phyloP scores from a whole-genome alignment of 345 rosid species.

The Syzygium jambos region DNA sequence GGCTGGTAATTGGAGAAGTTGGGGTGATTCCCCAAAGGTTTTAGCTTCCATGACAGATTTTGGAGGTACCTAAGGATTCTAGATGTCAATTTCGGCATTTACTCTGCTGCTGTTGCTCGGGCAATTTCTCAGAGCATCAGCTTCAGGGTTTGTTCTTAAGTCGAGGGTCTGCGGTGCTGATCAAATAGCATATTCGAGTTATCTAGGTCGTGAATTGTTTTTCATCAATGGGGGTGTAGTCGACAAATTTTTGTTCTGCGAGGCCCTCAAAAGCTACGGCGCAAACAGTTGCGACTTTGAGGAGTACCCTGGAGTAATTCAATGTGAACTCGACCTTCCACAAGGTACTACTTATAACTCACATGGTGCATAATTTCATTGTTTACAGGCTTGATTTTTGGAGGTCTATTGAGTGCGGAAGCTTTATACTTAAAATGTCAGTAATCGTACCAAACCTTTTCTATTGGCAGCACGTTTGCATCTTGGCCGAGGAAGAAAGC shows the following conservation, averaged over 20 bases:
- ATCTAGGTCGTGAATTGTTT: conserved; percentile 27
- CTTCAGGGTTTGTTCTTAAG: conserved; percentile 28
- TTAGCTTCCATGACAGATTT: not conserved
- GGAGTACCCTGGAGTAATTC: conserved; percentile 18
- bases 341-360: conserved; percentile 16
- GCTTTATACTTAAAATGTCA: not conserved
- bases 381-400: not conserved
- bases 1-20: not conserved
- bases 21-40: not conserved
- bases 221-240: conserved; percentile 50
- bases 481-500: conserved; percentile 28
- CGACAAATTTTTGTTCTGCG: conserved; percentile 38
- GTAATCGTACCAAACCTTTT: not conserved
- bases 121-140: conserved; percentile 24
- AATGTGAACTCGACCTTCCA: conserved; percentile 24
- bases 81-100: conserved; percentile 21
- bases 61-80: conserved; percentile 1
- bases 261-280: conserved; percentile 35
- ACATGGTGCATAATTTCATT: not conserved
- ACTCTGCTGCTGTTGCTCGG: conserved; percentile 22
- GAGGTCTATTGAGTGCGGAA: not conserved
- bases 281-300: conserved; percentile 33
- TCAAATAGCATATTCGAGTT: conserved; percentile 37
- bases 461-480: not conserved
- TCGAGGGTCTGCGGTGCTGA: conserved; percentile 43